Conservation (phyloP, 441 rosid genomes). For the Metrosideros polymorpha region DNA sequence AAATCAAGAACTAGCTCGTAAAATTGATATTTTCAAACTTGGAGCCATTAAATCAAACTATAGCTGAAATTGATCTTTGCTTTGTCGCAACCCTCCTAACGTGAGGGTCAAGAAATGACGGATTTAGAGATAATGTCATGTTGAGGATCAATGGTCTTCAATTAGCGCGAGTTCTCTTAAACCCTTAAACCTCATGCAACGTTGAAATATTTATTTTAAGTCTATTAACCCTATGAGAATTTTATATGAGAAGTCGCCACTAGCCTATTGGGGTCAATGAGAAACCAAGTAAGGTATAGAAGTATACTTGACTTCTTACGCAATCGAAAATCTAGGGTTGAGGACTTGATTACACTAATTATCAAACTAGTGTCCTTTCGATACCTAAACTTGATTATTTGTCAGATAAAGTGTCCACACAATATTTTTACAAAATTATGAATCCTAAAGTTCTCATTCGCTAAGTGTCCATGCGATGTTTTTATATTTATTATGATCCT, state of each 20-base stretch:
- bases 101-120: too few species aligned
- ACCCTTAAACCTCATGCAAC: accelerated
- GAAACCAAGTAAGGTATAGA: too few species aligned
- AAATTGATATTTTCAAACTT: too few species aligned
- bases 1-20: too few species aligned
- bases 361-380: background rate
- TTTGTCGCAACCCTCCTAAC: too few species aligned
- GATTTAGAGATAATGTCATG: background rate
- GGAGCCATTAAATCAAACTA: too few species aligned
- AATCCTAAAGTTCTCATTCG: background rate
- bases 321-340: background rate
- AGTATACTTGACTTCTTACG: background rate
- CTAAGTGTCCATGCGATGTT: background rate
- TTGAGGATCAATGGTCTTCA: background rate
- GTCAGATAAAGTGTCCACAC: background rate
- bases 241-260: background rate
- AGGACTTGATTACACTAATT: background rate
- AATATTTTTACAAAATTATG: background rate
- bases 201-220: background rate
- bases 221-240: background rate
- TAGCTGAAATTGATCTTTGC: too few species aligned
- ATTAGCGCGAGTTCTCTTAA: background rate
- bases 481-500: background rate
- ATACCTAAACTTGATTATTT: background rate
- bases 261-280: accelerated